Base-by-base conservation (phyloP, 2,329 filamentous ascomycete species). In the Grosmannia huntii region DNA sequence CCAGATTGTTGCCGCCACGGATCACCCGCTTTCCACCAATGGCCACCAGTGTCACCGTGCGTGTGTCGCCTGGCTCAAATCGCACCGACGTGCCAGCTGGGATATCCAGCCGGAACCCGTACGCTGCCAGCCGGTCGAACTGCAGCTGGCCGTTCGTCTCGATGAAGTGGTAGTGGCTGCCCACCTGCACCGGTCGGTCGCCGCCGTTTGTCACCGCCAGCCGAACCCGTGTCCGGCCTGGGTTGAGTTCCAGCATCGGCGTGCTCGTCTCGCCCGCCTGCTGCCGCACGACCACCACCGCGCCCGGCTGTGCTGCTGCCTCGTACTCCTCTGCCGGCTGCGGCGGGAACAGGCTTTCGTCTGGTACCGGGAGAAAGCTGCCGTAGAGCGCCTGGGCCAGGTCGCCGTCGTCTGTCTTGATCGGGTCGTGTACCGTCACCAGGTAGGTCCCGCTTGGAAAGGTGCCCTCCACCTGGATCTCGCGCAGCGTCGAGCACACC, bases 81-180 rank as follows among this genome's bases (percentile, higher is more conserved):
- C 92, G 85, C 36, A 96, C 85, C 9, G 90, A 95, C 0, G 91
- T 96, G 41, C 92, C 92, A 0, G 92, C 90, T 1, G 92, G 78
- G 59, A 97, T 94, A 67, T 97, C 91, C 16, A 97, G 79, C 12
- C 90, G 82, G 72, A 83, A 95, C 6, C 92, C 92, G 67, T 94
- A 94, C 1, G 90, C 83, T 64, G 82, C 83, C 55, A 82, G 75
- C 28, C 92, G 88, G 72, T 97, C 92, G 69, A 97, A 97, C 61
- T 88, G 82, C 55, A 97, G 79, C 69, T 89, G 83, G 0, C 90
- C 89, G 71, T 97, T 97, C n/a, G 85, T 87, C 75, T 97, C 92
- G 67, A 95, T 83, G 69, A 97, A 95, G 72, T 96, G 92, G 70
- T 96, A 97, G 72, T 97, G 92, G 36, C 90, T 95, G 36, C 92